Conservation (phyloP, 805 yeast genomes). For the Candida verbasci region DNA sequence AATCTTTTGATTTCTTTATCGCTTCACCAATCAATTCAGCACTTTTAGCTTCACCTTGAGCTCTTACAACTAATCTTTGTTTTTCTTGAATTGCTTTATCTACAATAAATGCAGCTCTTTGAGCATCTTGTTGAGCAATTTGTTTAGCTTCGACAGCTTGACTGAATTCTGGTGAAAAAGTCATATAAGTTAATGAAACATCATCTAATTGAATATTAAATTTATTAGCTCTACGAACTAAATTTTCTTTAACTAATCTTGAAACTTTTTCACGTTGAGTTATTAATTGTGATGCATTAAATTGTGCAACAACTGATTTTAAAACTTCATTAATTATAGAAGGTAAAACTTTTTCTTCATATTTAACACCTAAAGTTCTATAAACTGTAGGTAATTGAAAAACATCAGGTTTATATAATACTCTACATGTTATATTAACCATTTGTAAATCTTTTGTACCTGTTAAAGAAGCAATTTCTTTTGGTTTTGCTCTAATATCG, state of each 20-base stretch:
- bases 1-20: constrained; percentile 91
- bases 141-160: constrained; percentile 98
- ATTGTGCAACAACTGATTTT: constrained; percentile 96
- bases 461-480: constrained; percentile 91
- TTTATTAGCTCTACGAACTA: constrained; percentile 85
- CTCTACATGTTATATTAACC: constrained; percentile 99
- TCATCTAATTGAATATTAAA: constrained; percentile 89
- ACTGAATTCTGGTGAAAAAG: constrained; percentile 96
- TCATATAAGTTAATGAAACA: constrained; percentile 94
- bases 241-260: constrained; percentile 81
- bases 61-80: constrained; percentile 93
- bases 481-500: constrained; percentile 96
- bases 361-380: constrained; percentile 90
- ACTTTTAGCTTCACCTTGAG: constrained; percentile 97
- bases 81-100: constrained; percentile 97
- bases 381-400: constrained; percentile 75
- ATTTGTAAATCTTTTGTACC: constrained; percentile 98
- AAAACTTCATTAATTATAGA: constrained; percentile 97
- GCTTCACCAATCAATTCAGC: constrained; percentile 99
- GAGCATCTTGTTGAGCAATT: constrained; percentile 99
- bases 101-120: constrained; percentile 94
- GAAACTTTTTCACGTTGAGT: constrained; percentile 99
- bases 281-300: constrained; percentile 95
- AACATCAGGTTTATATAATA: constrained; percentile 83
- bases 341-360: constrained; percentile 95